phyloP scores from a whole-genome alignment of 2,329 filamentous ascomycete species.

The Aspergillus viridinutans region DNA sequence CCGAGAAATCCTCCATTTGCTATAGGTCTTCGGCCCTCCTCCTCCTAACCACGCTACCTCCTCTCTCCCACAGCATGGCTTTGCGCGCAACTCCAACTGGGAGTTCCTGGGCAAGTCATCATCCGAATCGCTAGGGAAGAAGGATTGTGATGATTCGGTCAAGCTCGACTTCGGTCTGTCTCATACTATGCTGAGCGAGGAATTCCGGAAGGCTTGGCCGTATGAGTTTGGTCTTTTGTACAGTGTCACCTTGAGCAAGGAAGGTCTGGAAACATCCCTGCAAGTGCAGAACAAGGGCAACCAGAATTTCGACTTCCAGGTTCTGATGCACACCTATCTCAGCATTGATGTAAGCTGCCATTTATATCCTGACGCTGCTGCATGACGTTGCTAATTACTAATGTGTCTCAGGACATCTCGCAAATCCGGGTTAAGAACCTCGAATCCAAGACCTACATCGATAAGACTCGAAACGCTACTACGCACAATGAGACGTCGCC shows the following conservation, averaged over 20 bases:
- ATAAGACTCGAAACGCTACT: slow-evolving; percentile 70
- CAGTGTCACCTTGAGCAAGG: slow-evolving; percentile 76
- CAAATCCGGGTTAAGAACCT: slow-evolving; percentile 71
- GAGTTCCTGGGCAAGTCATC: slow-evolving; percentile 62
- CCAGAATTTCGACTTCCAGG: slow-evolving; percentile 82
- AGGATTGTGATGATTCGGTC: slow-evolving; percentile 61
- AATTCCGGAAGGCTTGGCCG: slow-evolving; percentile 71
- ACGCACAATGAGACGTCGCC: slow-evolving; percentile 62
- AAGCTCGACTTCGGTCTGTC: slow-evolving; percentile 96
- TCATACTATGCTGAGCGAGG: slow-evolving; percentile 63
- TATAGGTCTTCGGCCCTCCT: slow-evolving; percentile 74
- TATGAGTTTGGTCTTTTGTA: slow-evolving; percentile 88
- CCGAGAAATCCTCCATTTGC: background rate
- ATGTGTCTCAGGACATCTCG: slow-evolving; percentile 66
- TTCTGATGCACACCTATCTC: slow-evolving; percentile 88
- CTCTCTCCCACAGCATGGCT: slow-evolving; percentile 85
- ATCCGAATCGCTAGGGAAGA: slow-evolving; percentile 33
- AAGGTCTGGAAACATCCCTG: slow-evolving; percentile 72
- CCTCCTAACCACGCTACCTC: slow-evolving; percentile 72
- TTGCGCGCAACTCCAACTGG: slow-evolving; percentile 86
- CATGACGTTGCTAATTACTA: background rate
- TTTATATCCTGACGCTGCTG: background rate
- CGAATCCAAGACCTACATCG: slow-evolving; percentile 68
- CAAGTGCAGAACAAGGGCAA: slow-evolving; percentile 85
- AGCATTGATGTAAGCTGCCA: slow-evolving; percentile 63